A percentile compares a stretch with the other conserved stretches of the same genome.
Conservation (phyloP, 441 rosid genomes). For the Populus hybrid region DNA sequence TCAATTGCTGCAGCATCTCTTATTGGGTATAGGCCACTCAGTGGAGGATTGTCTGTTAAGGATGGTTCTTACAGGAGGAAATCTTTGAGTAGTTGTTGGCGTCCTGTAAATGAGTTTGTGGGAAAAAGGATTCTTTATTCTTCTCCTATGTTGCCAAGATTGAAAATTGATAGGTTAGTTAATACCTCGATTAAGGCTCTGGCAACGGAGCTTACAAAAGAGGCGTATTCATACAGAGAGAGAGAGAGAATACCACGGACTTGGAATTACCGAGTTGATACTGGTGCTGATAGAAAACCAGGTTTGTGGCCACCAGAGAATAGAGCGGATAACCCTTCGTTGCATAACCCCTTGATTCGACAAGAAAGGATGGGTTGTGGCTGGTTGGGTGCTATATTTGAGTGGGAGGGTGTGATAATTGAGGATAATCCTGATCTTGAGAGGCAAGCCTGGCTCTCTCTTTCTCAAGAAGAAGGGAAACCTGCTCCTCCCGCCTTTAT, state of each 20-base stretch:
- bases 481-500: slow-evolving; percentile 74
- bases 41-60: slow-evolving; percentile 36
- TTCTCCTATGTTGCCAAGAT: slow-evolving; percentile 26
- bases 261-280: slow-evolving; percentile 45
- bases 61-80: slow-evolving; percentile 33
- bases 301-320: slow-evolving; percentile 84
- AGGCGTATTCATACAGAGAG: slow-evolving; percentile 57
- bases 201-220: slow-evolving; percentile 71
- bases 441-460: slow-evolving; percentile 79
- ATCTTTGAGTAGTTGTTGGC: slow-evolving; percentile 23
- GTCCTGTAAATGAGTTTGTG: slow-evolving; percentile 28
- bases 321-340: slow-evolving; percentile 72
- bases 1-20: slow-evolving; percentile 65
- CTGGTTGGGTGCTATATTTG: slow-evolving; percentile 96
- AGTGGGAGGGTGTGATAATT: slow-evolving; percentile 93
- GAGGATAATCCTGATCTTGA: slow-evolving; percentile 81
- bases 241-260: slow-evolving; percentile 44
- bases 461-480: slow-evolving; percentile 87
- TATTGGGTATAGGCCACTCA: slow-evolving; percentile 48
- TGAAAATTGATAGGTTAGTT: slow-evolving; percentile 27
- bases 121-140: slow-evolving; percentile 33
- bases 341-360: slow-evolving; percentile 85
- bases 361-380: slow-evolving; percentile 97
- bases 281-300: slow-evolving; percentile 47
- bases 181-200: slow-evolving; percentile 50